phyloP scores from a whole-genome alignment of 331 rosid species.

The Malus hybrid region DNA sequence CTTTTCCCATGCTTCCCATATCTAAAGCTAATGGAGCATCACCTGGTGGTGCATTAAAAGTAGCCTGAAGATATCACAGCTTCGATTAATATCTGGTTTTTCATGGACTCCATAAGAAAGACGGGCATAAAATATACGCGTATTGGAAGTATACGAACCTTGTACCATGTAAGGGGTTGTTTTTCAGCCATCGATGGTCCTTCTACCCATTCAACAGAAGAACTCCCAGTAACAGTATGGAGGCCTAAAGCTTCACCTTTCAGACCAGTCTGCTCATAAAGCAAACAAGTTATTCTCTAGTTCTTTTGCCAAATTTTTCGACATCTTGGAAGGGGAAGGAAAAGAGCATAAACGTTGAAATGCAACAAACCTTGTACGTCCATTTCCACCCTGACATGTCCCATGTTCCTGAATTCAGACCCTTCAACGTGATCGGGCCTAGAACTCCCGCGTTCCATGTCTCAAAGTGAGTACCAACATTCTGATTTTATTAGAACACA shows the following conservation, averaged over 20 bases:
- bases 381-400: slow-evolving; percentile 81
- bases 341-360: not conserved
- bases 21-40: slow-evolving; percentile 79
- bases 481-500: slow-evolving; percentile 37
- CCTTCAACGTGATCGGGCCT: slow-evolving; percentile 76
- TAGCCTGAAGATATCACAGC: slow-evolving; percentile 38
- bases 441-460: slow-evolving; percentile 91
- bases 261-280: slow-evolving; percentile 57
- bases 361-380: slow-evolving; percentile 78
- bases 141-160: slow-evolving; percentile 41
- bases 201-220: slow-evolving; percentile 68
- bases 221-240: slow-evolving; percentile 57
- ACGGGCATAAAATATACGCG: not conserved
- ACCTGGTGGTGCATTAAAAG: slow-evolving; percentile 63
- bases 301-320: not conserved
- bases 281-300: not conserved
- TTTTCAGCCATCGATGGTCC: slow-evolving; percentile 53
- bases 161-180: slow-evolving; percentile 92
- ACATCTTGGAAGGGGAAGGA: too few species aligned
- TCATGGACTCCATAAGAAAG: not conserved
- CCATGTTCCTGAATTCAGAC: slow-evolving; percentile 69
- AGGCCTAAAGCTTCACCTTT: slow-evolving; percentile 72
- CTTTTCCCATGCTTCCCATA: slow-evolving; percentile 86
- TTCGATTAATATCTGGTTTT: slow-evolving; percentile 8
- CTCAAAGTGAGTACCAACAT: slow-evolving; percentile 76